phyloP scores from a whole-genome alignment of 805 yeast species.

The Lipomyces spencermartinsiae region DNA sequence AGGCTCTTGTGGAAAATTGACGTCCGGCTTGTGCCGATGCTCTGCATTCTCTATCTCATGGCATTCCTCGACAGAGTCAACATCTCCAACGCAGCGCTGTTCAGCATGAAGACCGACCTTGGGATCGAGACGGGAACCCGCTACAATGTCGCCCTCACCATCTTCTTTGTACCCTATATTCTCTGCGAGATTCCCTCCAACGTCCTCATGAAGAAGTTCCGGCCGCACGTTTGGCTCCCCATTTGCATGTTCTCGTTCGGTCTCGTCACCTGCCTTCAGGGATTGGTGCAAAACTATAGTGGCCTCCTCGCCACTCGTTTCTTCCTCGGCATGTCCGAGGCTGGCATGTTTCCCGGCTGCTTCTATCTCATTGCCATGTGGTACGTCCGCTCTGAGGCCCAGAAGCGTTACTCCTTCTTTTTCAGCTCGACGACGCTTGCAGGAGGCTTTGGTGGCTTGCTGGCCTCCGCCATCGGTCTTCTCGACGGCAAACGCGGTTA shows the following conservation, averaged over 20 bases:
- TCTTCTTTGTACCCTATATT: constrained; percentile 75
- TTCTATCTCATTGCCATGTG: constrained; percentile 72
- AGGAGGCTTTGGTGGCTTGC: constrained; percentile 79
- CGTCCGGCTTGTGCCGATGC: constrained; percentile 74
- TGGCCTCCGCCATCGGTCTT: constrained; percentile 68
- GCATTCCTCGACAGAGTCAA: constrained; percentile 80
- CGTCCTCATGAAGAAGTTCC: constrained; percentile 60
- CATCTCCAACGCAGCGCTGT: constrained; percentile 78
- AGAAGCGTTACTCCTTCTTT: constrained; percentile 70
- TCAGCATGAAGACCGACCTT: constrained; percentile 66
- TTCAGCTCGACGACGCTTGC: constrained; percentile 75
- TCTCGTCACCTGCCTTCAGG: constrained; percentile 67
- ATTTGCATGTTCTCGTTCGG: constrained; percentile 68
- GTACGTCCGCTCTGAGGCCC: constrained; percentile 69
- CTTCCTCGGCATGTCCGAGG: constrained; percentile 70
- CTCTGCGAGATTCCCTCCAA: constrained; percentile 65
- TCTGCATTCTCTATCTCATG: constrained; percentile 73
- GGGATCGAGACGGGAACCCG: constrained; percentile 59
- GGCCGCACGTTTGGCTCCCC: constrained; percentile 71
- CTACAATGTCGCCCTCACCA: constrained; percentile 68
- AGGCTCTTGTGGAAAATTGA: constrained; percentile 70
- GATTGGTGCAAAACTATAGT: constrained; percentile 64
- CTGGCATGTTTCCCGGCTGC: constrained; percentile 77
- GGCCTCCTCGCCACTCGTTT: constrained; percentile 68
- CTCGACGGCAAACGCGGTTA: constrained; percentile 55